These are phyloP conservation scores for Hordeum vulgare DNA, from an alignment of 176 grass and related monocot species.

Conservation along the genomic window DNA sequence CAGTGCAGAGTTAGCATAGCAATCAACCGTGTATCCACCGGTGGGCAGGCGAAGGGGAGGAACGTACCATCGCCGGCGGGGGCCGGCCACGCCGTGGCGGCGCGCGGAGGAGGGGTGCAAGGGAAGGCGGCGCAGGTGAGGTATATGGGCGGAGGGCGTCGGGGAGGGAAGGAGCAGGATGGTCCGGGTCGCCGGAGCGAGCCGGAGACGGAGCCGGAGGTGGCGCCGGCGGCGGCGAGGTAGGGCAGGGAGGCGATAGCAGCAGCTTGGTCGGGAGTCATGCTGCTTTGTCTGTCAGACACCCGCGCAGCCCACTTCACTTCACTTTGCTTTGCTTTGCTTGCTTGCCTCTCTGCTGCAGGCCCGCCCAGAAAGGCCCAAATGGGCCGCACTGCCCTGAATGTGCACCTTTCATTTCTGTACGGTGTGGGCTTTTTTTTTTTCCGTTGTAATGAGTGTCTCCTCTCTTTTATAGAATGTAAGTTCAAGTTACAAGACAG, in stretches of 20 bases:
- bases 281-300: neutral
- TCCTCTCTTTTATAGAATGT: no score
- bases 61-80: neutral
- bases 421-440: no score
- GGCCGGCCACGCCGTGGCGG: neutral
- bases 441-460: no score
- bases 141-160: neutral
- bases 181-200: neutral
- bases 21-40: neutral
- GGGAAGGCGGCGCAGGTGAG: slow-evolving; percentile 3
- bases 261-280: neutral
- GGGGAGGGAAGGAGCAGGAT: neutral
- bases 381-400: no score
- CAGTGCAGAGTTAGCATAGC: neutral
- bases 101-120: neutral
- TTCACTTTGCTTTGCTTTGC: no score
- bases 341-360: no score
- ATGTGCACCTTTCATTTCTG: no score
- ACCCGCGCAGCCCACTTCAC: neutral
- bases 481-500: no score
- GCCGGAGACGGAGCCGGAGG: neutral
- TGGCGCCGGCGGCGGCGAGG: neutral
- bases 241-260: neutral
- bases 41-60: neutral
- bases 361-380: no score